Evolutionary conservation across 1,284 basidiomycete genomes (phyloP).

Genomic region (Pseudozyma sp.): DNA sequence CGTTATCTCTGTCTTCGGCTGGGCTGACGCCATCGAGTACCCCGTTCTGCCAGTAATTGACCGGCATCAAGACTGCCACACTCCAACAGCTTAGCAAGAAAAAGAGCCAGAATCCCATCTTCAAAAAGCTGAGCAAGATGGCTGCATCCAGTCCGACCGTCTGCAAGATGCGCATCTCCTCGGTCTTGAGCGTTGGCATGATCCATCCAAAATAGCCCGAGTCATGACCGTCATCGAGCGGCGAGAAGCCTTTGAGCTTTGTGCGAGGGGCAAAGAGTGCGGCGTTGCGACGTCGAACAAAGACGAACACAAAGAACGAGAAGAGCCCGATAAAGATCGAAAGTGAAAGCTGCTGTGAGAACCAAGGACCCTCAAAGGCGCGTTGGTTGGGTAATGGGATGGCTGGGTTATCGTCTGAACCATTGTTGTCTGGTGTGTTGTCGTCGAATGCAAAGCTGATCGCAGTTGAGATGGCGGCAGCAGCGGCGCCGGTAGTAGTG

Average conservation of each 20-base stretch:
- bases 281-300: conserved; percentile 86
- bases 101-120: conserved; percentile 92
- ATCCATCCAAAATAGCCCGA: conserved; percentile 94
- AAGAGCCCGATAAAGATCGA: conserved; percentile 81
- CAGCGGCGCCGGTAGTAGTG: conserved; percentile 5
- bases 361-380: conserved; percentile 79
- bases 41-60: conserved; percentile 67
- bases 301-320: conserved; percentile 88
- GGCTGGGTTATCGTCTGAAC: conserved; percentile 27
- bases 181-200: conserved; percentile 86
- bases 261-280: conserved; percentile 90
- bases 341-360: conserved; percentile 87
- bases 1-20: conserved; percentile 50
- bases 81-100: conserved; percentile 78
- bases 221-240: conserved; percentile 80
- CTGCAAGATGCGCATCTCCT: conserved; percentile 93
- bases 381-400: conserved; percentile 47
- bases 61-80: conserved; percentile 65
- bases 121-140: conserved; percentile 92
- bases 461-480: conserved; percentile 12
- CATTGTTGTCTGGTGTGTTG: conserved; percentile 18
- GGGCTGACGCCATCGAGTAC: conserved; percentile 67
- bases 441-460: background rate
- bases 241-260: conserved; percentile 92
- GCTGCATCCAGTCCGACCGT: conserved; percentile 96